Conservation (phyloP, 1,139 yeast genomes). For the Suhomyces chickasaworum region DNA sequence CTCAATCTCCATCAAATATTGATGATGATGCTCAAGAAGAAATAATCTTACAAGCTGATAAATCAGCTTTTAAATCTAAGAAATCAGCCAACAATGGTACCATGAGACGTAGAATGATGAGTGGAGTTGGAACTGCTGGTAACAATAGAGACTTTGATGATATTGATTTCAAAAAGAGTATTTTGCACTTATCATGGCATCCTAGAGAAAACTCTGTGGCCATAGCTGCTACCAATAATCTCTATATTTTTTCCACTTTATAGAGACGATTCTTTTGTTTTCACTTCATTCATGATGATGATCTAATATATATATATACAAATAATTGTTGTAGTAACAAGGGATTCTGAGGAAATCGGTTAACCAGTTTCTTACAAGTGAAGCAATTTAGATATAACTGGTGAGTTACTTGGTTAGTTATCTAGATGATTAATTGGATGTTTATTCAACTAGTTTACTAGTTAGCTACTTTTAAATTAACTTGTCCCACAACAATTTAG, state of each 20-base stretch:
- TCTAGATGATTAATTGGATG: too few species aligned
- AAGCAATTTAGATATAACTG: too few species aligned
- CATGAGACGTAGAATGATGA: slow-evolving; percentile 49
- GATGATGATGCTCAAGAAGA: slow-evolving; percentile 67
- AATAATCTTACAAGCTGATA: slow-evolving; percentile 93
- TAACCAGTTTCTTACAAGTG: too few species aligned
- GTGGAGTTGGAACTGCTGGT: slow-evolving; percentile 40
- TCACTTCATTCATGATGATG: slow-evolving; percentile 9
- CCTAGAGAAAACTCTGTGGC: slow-evolving; percentile 96
- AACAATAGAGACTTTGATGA: slow-evolving; percentile 66
- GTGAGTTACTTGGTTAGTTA: too few species aligned
- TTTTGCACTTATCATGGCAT: slow-evolving; percentile 97
- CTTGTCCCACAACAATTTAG: too few species aligned
- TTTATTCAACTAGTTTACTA: too few species aligned
- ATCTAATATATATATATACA: slow-evolving; percentile 4
- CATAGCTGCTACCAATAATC: slow-evolving; percentile 96
- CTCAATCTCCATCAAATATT: slow-evolving; percentile 42
- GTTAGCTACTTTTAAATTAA: too few species aligned
- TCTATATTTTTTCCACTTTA: slow-evolving; percentile 74
- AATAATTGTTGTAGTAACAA: too few species aligned
- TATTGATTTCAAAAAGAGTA: slow-evolving; percentile 92
- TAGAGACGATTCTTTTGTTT: slow-evolving; percentile 23
- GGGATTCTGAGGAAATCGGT: too few species aligned
- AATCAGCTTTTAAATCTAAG: slow-evolving; percentile 89
- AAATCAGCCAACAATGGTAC: slow-evolving; percentile 43